Evolutionary conservation across 1,284 basidiomycete species (phyloP), one percentile per base, ranked within the genome.

Genomic region (Heterobasidion occidentale): DNA sequence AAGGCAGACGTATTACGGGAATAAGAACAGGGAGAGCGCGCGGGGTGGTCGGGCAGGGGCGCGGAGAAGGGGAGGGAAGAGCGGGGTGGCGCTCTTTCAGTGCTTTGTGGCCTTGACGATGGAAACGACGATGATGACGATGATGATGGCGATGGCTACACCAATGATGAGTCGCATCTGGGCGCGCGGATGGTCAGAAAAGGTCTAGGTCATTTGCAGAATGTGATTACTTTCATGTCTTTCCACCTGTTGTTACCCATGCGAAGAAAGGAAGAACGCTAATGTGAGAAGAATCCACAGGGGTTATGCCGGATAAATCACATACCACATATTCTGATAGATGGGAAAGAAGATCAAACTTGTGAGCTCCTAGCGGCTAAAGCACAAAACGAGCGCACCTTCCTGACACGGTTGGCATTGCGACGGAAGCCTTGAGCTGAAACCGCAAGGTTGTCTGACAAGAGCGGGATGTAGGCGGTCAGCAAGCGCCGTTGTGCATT

Each of bases 351-450:
- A 20, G 33, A 17, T 48, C 3, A 50, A 7, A 20, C 12, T 14
- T 14, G 7, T 20, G 20, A 15, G n/a, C 7, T 42, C 35, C 45
- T 15, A 11, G 34, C 9, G 38, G 27, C 15, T 17, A 35, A 33
- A 38, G 46, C 49, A 15, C 33, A 27, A 45, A 48, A 15, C 4
- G 36, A 36, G 84, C 94, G 78, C 68, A 95, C 93, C 83, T 99
- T 99, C 71, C 96, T 87, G 51, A 99, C 97, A 61, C 93, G 84
- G 77, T 97, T 98, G 54, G 97, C 97, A 61, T 96, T 95, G 63
- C 93, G 84, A 61, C 94, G 86, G 86, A 99, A 99, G 35, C 94
- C 94, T 77, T 99, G 97, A 11, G 96, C 97, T n/a, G 94, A 98
- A 44, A 98, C 92, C 35, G 96, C 95, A 57, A 99, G 84, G 69